Conservation (phyloP, 192 early-diverging fungal genomes). For the Diversispora eburnea region DNA sequence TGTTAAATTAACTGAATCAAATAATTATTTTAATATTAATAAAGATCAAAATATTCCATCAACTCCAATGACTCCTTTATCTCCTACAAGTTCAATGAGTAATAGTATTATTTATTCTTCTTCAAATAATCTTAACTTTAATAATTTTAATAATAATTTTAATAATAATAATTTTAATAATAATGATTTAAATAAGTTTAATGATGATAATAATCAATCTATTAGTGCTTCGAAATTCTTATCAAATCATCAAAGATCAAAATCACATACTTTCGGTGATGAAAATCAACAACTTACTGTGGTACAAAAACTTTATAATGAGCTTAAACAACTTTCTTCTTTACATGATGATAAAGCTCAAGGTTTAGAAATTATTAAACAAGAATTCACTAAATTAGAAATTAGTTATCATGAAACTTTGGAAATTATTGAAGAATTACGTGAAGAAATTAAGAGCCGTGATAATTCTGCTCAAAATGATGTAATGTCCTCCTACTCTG, state of each 20-base stretch:
- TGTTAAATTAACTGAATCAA: constrained; percentile 4
- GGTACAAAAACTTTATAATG: constrained; percentile 18
- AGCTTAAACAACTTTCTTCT: constrained; percentile 22
- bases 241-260: constrained; percentile 3
- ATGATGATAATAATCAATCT: neutral
- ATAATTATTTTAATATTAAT: neutral
- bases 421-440: constrained; percentile 26
- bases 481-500: constrained; percentile 21
- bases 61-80: neutral
- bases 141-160: too few relatives aligned
- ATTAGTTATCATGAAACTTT: constrained; percentile 26
- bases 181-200: too few relatives aligned
- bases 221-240: neutral
- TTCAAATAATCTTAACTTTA: too few relatives aligned
- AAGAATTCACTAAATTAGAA: constrained; percentile 24
- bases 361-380: constrained; percentile 19
- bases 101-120: too few relatives aligned
- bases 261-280: constrained; percentile 17
- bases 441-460: constrained; percentile 24
- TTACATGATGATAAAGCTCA: constrained; percentile 25
- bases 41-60: neutral
- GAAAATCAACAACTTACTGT: constrained; percentile 7
- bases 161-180: too few relatives aligned
- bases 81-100: neutral
- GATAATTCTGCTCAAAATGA: constrained; percentile 14